These are phyloP conservation scores for Erigeron canadensis DNA, from an alignment of 129 eudicot species.

Conservation along the genomic window DNA sequence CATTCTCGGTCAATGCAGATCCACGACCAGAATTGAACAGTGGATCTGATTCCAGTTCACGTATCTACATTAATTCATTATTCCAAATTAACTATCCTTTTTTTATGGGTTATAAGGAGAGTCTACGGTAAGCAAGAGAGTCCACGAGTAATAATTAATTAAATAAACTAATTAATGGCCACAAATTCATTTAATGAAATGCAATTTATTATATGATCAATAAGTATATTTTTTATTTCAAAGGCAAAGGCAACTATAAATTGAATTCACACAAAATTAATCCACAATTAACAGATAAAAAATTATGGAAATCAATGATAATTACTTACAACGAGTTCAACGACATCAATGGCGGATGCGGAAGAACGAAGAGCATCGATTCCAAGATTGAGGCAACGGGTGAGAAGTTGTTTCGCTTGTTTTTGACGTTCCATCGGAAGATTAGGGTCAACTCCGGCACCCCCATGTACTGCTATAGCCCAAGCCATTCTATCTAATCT, in stretches of 20 bases:
- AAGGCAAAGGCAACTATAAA: too few relatives aligned
- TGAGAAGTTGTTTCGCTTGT: conserved; percentile 72
- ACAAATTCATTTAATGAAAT: too few relatives aligned
- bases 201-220: too few relatives aligned
- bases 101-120: too few relatives aligned
- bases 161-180: too few relatives aligned
- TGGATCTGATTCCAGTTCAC: conserved; percentile 82
- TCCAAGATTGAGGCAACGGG: conserved; percentile 69
- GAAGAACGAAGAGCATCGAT: conserved; percentile 71
- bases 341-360: conserved; percentile 74
- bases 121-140: too few relatives aligned
- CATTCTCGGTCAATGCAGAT: conserved; percentile 81
- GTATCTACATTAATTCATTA: conserved; percentile 42
- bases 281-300: too few relatives aligned
- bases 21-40: conserved; percentile 91
- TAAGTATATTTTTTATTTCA: too few relatives aligned
- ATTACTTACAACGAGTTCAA: conserved; percentile 78
- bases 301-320: neutral
- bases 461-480: conserved; percentile 98
- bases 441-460: conserved; percentile 95
- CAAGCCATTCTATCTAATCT: conserved; percentile 51
- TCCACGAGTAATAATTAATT: too few relatives aligned
- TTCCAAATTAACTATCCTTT: too few relatives aligned
- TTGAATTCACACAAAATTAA: too few relatives aligned
- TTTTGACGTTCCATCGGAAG: conserved; percentile 82